Percentiles rank a stretch among this genome's conserved stretches.
Conservation (phyloP, 2,329 filamentous ascomycete species). For the Phialophora expanda region DNA sequence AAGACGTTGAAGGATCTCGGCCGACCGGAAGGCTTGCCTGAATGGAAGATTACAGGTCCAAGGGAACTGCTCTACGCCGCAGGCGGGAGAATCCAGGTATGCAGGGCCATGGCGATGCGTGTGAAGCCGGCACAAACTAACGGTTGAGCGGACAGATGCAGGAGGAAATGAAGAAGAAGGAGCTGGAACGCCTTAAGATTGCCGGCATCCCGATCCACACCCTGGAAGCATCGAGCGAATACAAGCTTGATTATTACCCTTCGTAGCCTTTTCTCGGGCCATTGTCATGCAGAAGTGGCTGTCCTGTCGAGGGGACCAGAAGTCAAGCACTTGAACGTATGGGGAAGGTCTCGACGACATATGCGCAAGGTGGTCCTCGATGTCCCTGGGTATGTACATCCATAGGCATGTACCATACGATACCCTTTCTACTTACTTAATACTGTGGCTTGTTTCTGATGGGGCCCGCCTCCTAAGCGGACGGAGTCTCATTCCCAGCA, state of each 20-base stretch:
- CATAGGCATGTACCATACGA: background rate
- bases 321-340: background rate
- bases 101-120: background rate
- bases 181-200: conserved; percentile 14
- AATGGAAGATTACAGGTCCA: conserved; percentile 55
- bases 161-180: conserved; percentile 18
- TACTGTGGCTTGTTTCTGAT: too few species aligned
- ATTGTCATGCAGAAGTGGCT: background rate
- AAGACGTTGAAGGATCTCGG: conserved; percentile 58
- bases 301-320: background rate
- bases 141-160: conserved; percentile 2
- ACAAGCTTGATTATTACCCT: conserved; percentile 13
- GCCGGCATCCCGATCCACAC: conserved; percentile 20
- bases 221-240: conserved; percentile 5
- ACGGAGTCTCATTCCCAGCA: too few species aligned
- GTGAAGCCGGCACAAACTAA: background rate
- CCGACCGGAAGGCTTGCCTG: conserved; percentile 51
- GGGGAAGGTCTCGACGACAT: background rate
- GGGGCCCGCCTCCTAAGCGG: too few species aligned
- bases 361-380: background rate
- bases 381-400: background rate
- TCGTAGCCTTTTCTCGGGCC: background rate
- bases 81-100: conserved; percentile 15
- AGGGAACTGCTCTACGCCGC: conserved; percentile 54
- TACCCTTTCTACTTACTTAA: too few species aligned